A percentile compares a stretch with the other conserved stretches of the same genome.
phyloP scores from a whole-genome alignment of 768 basidiomycete species.

The Trametes elegans region DNA sequence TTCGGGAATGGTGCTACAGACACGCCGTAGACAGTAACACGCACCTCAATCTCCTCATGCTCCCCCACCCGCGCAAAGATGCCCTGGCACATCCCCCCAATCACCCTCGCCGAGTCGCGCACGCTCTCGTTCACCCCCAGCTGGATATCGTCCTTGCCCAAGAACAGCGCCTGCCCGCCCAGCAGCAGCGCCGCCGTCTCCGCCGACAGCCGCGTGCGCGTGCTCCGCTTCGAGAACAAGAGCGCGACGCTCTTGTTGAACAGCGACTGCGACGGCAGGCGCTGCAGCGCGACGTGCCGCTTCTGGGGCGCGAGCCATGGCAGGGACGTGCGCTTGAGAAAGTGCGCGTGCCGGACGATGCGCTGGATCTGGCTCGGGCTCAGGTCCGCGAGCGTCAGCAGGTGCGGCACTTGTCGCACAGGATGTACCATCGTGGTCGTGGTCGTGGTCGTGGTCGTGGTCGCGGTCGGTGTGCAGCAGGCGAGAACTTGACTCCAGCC shows the following conservation, averaged over 20 bases:
- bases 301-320: constrained; percentile 65
- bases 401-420: constrained; percentile 64
- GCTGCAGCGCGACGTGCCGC: constrained; percentile 30
- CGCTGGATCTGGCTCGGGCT: constrained; percentile 68
- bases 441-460: too few relatives aligned
- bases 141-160: constrained; percentile 90
- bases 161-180: constrained; percentile 87
- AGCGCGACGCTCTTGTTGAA: constrained; percentile 85
- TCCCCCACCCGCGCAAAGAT: constrained; percentile 95
- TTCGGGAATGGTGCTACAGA: too few relatives aligned
- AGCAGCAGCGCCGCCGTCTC: constrained; percentile 80
- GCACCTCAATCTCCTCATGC: constrained; percentile 89
- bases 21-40: neutral
- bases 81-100: constrained; percentile 94
- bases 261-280: constrained; percentile 70
- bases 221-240: constrained; percentile 91
- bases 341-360: constrained; percentile 60
- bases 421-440: too few relatives aligned
- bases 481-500: too few relatives aligned
- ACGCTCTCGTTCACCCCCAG: constrained; percentile 91
- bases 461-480: too few relatives aligned
- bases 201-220: constrained; percentile 84
- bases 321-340: constrained; percentile 58
- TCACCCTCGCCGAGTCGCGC: constrained; percentile 82
- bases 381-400: constrained; percentile 90